phyloP scores from a whole-genome alignment of 2,329 filamentous ascomycete species.

The Onygenales sp. region DNA sequence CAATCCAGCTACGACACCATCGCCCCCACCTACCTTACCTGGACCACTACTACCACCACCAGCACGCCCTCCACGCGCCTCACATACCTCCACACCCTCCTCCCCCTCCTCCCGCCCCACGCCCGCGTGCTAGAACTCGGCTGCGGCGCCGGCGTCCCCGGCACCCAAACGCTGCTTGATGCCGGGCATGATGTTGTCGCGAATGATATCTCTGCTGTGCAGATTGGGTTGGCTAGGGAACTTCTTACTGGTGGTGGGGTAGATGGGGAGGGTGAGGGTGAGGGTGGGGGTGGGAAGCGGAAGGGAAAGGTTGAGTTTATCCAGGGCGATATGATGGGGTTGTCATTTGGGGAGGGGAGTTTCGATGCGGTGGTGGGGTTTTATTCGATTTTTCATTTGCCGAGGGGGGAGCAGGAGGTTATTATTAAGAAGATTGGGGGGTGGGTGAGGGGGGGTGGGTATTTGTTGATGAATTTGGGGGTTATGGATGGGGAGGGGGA shows the following conservation, averaged over 20 bases:
- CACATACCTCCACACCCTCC: constrained; percentile 21
- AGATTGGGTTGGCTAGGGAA: not conserved
- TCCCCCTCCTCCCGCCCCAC: constrained; percentile 9
- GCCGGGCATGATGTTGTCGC: not conserved
- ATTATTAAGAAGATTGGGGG: constrained; percentile 30
- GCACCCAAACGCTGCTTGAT: constrained; percentile 14
- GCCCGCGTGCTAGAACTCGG: constrained; percentile 30
- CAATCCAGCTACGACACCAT: constrained; percentile 25
- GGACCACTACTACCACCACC: constrained; percentile 21
- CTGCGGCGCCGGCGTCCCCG: constrained; percentile 31
- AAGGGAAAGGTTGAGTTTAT: constrained; percentile 18
- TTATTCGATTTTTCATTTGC: constrained; percentile 49
- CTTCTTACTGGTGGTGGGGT: constrained; percentile 8
- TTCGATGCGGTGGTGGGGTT: constrained; percentile 44
- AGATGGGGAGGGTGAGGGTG: no score
- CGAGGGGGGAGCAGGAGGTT: constrained; percentile 39
- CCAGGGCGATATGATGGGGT: constrained; percentile 34
- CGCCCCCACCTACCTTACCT: constrained; percentile 26
- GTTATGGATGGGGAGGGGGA: constrained; percentile 26
- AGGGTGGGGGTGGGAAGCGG: not conserved
- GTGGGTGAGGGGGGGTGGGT: constrained; percentile 46
- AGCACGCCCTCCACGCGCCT: constrained; percentile 20
- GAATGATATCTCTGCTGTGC: constrained; percentile 8
- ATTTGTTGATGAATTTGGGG: constrained; percentile 40
- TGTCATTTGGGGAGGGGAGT: constrained; percentile 23